A percentile compares a stretch with the other conserved stretches of the same genome.
Conservation (phyloP, 768 basidiomycete genomes). For the Coprinellus micaceus region DNA sequence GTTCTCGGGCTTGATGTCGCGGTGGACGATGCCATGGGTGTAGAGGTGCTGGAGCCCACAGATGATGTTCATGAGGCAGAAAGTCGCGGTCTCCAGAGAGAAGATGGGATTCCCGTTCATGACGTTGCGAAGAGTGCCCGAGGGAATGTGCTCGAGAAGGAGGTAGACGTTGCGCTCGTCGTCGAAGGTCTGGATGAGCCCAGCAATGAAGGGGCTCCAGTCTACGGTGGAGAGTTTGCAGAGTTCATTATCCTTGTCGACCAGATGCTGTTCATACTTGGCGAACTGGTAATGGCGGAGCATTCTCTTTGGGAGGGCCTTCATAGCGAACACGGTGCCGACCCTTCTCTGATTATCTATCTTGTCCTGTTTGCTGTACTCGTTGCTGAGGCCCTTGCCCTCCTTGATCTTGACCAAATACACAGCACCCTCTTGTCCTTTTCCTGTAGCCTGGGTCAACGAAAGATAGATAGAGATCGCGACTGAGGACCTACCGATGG, state of each 20-base stretch:
- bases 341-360: too few species aligned
- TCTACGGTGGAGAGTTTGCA: slow-evolving; percentile 35
- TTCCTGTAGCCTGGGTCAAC: slow-evolving; percentile 26
- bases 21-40: slow-evolving; percentile 60
- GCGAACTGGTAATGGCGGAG: slow-evolving; percentile 1
- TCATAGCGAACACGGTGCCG: slow-evolving; percentile 37
- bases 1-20: slow-evolving; percentile 68
- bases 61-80: slow-evolving; percentile 55
- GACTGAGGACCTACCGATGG: slow-evolving; percentile 31
- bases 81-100: slow-evolving; percentile 28
- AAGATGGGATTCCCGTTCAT: slow-evolving; percentile 19
- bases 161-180: slow-evolving; percentile 49
- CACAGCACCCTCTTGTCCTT: slow-evolving; percentile 40
- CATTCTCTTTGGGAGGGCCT: slow-evolving; percentile 34
- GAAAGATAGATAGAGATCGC: not conserved
- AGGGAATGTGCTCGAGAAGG: slow-evolving; percentile 47
- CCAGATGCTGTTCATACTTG: not conserved
- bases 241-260: slow-evolving; percentile 30
- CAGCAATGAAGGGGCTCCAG: slow-evolving; percentile 54
- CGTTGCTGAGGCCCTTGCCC: slow-evolving; percentile 12
- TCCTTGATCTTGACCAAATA: slow-evolving; percentile 36
- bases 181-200: slow-evolving; percentile 41
- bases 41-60: slow-evolving; percentile 44
- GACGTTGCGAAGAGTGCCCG: slow-evolving; percentile 37
- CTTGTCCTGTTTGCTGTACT: too few species aligned